Conservation (phyloP, 768 basidiomycete genomes). For the Amanita subjunquillea region DNA sequence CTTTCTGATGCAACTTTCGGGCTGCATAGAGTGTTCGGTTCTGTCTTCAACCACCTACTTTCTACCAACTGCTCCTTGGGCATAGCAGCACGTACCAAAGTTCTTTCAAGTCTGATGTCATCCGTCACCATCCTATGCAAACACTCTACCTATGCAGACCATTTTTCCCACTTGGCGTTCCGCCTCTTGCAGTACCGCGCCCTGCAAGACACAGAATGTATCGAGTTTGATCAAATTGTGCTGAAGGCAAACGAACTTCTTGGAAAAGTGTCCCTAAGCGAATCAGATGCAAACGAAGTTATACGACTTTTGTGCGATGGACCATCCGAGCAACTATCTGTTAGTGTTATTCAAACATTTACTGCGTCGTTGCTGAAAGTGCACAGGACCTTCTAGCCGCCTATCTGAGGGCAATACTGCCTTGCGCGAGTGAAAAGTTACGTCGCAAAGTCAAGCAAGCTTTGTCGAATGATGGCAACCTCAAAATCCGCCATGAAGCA, state of each 20-base stretch:
- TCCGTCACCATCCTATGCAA: background rate
- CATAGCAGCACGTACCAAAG: background rate
- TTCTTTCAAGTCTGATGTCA: background rate
- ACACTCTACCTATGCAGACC: background rate
- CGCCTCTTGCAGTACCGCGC: background rate
- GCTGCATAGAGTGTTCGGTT: conserved; percentile 28
- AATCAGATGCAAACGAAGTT: background rate
- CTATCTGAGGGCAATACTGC: conserved; percentile 18
- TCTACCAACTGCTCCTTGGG: conserved; percentile 22
- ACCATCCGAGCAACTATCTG: conserved; percentile 9
- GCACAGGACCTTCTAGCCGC: conserved; percentile 17
- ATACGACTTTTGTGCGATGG: background rate
- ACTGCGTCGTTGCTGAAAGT: conserved; percentile 3
- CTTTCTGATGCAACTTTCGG: conserved; percentile 36
- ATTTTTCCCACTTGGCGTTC: background rate
- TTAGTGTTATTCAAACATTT: conserved; percentile 2
- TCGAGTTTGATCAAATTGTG: background rate
- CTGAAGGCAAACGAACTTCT: conserved; percentile 2
- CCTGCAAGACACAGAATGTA: background rate
- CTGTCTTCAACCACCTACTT: conserved; percentile 19
- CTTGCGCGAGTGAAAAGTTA: conserved; percentile 12
- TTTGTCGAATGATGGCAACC: conserved; percentile 9
- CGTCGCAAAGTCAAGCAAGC: conserved; percentile 12
- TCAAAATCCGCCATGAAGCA: conserved; percentile 11
- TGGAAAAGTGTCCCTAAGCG: background rate